phyloP scores from a whole-genome alignment of 2,329 filamentous ascomycete genomes.

The Ascochyta viciae-villosae region DNA sequence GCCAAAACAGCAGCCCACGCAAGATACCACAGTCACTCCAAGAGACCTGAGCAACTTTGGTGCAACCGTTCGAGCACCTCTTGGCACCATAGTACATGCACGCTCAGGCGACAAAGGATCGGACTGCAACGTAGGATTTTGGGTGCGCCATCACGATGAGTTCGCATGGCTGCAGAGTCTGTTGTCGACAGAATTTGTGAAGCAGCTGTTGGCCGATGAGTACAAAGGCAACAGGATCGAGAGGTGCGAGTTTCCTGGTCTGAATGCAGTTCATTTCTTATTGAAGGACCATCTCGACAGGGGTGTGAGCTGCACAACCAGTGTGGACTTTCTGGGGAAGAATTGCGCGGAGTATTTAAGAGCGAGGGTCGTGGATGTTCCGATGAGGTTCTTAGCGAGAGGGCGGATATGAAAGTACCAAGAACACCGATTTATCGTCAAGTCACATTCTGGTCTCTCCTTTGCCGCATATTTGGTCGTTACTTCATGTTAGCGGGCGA shows the following conservation, averaged over 20 bases:
- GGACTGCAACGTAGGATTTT: conserved; percentile 48
- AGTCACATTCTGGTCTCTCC: not conserved
- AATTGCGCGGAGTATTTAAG: conserved; percentile 39
- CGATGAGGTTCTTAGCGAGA: conserved; percentile 31
- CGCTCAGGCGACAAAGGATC: conserved; percentile 51
- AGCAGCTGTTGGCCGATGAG: conserved; percentile 36
- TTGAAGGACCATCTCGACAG: conserved; percentile 36
- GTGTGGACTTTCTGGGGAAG: conserved; percentile 38
- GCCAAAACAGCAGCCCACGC: conserved; percentile 45
- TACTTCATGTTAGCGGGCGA: not conserved
- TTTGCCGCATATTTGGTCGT: not conserved
- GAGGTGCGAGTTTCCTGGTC: conserved; percentile 31
- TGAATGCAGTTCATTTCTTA: conserved; percentile 36
- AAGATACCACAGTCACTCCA: conserved; percentile 15
- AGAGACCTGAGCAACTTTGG: conserved; percentile 28
- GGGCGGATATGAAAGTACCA: conserved; percentile 23
- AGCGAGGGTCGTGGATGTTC: conserved; percentile 28
- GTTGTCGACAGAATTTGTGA: conserved; percentile 35
- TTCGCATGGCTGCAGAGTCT: conserved; percentile 43
- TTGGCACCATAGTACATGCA: conserved; percentile 55
- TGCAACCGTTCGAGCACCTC: conserved; percentile 41
- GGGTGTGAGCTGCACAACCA: conserved; percentile 35
- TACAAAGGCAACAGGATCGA: conserved; percentile 35
- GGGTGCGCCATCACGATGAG: conserved; percentile 42
- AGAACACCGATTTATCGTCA: not conserved